A percentile compares a stretch with the other conserved stretches of the same genome.
Evolutionary conservation across 2,329 filamentous ascomycete genomes (phyloP).

Genomic region (Aureobasidium uvarum): DNA sequence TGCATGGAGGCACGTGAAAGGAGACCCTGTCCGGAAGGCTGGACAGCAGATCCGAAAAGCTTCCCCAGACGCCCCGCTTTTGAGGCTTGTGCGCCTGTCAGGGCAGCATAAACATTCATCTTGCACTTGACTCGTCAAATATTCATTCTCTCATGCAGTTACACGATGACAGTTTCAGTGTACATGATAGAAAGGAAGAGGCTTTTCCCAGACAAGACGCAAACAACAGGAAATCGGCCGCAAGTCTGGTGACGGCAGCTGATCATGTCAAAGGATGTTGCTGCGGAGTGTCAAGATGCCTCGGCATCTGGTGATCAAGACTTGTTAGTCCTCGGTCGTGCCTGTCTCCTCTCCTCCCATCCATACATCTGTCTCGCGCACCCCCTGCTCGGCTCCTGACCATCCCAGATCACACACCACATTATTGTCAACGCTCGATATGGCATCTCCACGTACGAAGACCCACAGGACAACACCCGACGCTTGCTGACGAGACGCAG

Average conservation of each 20-base stretch:
- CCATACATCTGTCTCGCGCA: neutral
- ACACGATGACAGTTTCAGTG: too few species aligned
- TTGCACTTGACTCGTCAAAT: neutral
- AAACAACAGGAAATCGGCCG: too few species aligned
- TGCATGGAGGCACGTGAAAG: neutral
- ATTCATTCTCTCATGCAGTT: neutral
- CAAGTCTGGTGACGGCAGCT: neutral
- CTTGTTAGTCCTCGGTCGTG: slow-evolving; percentile 14
- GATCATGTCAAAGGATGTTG: neutral
- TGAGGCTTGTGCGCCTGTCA: neutral
- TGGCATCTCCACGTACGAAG: slow-evolving; percentile 77
- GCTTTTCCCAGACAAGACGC: too few species aligned
- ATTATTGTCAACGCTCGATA: slow-evolving; percentile 39
- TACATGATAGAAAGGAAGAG: too few species aligned
- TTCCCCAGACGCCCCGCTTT: slow-evolving; percentile 7
- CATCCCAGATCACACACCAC: slow-evolving; percentile 7
- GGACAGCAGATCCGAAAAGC: neutral
- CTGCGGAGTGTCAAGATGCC: slow-evolving; percentile 12
- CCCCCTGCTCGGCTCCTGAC: slow-evolving; percentile 3
- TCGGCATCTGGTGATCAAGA: slow-evolving; percentile 23
- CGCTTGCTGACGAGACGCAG: slow-evolving; percentile 49
- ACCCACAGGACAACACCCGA: slow-evolving; percentile 31
- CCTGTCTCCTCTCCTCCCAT: slow-evolving; percentile 4
- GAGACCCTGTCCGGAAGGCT: neutral
- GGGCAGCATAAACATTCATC: neutral